Evolutionary conservation across 2,329 filamentous ascomycete species (phyloP), one percentile per base, ranked within the genome.

Genomic region (Colletotrichum sp.): DNA sequence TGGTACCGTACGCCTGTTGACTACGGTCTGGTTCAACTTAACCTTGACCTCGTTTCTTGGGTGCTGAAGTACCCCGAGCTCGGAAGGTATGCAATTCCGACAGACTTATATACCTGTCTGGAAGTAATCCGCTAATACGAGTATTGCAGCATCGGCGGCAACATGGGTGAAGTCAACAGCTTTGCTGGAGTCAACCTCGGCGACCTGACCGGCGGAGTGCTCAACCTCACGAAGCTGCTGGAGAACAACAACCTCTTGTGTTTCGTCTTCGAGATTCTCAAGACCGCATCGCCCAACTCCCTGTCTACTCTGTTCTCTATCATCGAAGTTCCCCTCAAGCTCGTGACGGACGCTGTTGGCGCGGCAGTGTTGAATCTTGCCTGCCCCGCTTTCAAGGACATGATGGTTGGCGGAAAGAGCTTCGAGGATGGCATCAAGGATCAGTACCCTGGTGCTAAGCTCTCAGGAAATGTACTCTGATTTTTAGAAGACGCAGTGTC

Each of bases 171-270:
- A 4, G 85, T 88, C 26, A 88, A 91, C 81, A 88, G 85, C 26
- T 91, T 90, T 78, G 83, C 86, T 6, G 88, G 88, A 7, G 79
- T 91, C 69, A 81, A 88, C 76, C 39, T 88, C 3, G 73, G 77
- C 3, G 81, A 89, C 71, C 39, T 89, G 16, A 87, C 87, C 6
- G 84, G 86, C 24, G 87, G 87, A 49, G 80, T 89, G 1, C 85
- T 87, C 76, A 89, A 88, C 77, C 77, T 81, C 7, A 75, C 81
- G 18, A 86, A 81, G 15, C 80, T 90, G 1, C 79, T 86, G 1
- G 76, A 90, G 71, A 87, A 86, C 16, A 88, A 90, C 81, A 89
- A 90, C 78, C 80, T 86, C 8, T 68, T 85, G 18, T 90, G 88
- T 76, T 84, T 84, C 67, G 77, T 81, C 15, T 79, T 84, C 36